Evolutionary conservation across 2,329 filamentous ascomycete genomes (phyloP).

Genomic region (Clarireedia paspali): DNA sequence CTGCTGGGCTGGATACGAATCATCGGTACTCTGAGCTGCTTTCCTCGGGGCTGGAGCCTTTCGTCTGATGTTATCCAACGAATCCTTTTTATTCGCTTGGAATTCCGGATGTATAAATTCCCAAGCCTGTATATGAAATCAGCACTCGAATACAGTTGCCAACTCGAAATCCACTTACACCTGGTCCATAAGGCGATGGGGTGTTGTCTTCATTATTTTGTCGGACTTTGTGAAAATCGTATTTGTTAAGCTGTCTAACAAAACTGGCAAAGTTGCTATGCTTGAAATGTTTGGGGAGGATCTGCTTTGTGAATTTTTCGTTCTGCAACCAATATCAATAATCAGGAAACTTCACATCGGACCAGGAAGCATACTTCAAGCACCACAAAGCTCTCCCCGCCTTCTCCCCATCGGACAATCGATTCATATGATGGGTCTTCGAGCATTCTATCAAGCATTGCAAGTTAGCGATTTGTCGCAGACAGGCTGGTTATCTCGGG

Average conservation of each 20-base stretch:
- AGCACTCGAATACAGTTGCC: neutral
- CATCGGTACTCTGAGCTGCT: constrained; percentile 49
- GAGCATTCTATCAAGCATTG: constrained; percentile 66
- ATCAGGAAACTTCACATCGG: neutral
- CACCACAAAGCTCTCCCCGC: constrained; percentile 93
- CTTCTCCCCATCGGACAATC: constrained; percentile 92
- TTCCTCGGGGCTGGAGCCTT: constrained; percentile 93
- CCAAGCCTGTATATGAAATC: constrained; percentile 57
- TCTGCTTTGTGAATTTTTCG: constrained; percentile 95
- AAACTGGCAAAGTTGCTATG: constrained; percentile 98
- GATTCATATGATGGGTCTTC: constrained; percentile 89
- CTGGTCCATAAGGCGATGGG: constrained; percentile 71
- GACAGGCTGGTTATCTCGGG: constrained; percentile 24
- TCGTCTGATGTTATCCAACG: constrained; percentile 88
- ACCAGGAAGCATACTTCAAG: constrained; percentile 62
- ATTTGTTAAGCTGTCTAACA: constrained; percentile 92
- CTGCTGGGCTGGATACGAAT: constrained; percentile 58
- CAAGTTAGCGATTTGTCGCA: constrained; percentile 17
- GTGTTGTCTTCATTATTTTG: constrained; percentile 82
- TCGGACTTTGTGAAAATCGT: constrained; percentile 96
- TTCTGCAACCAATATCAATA: constrained; percentile 49
- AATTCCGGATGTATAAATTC: constrained; percentile 98
- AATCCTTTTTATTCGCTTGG: constrained; percentile 90
- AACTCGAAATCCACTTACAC: constrained; percentile 43
- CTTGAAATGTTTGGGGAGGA: constrained; percentile 97